Percentiles rank a stretch among this genome's conserved stretches.
Evolutionary conservation across 495 filamentous ascomycete genomes (phyloP).

Genomic region (Corynascus novoguineensis): DNA sequence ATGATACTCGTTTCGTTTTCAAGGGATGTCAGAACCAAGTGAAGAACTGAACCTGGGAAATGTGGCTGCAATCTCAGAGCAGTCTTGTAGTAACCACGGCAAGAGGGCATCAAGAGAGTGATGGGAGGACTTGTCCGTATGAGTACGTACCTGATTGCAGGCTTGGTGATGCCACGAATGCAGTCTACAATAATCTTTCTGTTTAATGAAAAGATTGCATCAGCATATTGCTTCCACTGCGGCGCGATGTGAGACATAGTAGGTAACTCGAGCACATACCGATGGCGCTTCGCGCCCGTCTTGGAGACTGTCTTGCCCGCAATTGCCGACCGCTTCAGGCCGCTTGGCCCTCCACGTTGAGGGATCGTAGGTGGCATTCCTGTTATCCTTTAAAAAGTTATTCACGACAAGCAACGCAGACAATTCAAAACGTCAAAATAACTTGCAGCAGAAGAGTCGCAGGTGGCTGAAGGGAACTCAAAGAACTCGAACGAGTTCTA

Average conservation of each 20-base stretch:
- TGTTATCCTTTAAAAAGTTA: background rate
- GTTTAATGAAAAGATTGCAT: background rate
- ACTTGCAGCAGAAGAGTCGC: background rate
- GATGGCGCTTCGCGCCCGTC: constrained; percentile 27
- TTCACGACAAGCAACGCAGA: no score
- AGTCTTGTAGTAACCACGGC: background rate
- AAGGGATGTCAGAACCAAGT: no score
- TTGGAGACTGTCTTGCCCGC: constrained; percentile 17
- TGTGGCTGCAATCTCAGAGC: no score
- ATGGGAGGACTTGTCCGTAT: background rate
- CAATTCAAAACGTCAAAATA: no score
- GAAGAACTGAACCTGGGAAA: no score
- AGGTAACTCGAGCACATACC: constrained; percentile 19
- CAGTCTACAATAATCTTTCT: constrained; percentile 60
- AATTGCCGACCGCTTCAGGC: constrained; percentile 3
- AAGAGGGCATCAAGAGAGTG: background rate
- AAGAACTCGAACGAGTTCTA: background rate
- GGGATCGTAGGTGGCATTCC: constrained; percentile 24
- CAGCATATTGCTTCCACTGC: background rate
- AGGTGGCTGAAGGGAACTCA: background rate
- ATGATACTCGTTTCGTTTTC: no score
- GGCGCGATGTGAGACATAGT: background rate
- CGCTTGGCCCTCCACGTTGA: constrained; percentile 21
- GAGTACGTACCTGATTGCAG: constrained; percentile 57
- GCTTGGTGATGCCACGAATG: constrained; percentile 59